Evolutionary conservation across 768 basidiomycete genomes (phyloP).

Genomic region (Crepidotus variabilis): DNA sequence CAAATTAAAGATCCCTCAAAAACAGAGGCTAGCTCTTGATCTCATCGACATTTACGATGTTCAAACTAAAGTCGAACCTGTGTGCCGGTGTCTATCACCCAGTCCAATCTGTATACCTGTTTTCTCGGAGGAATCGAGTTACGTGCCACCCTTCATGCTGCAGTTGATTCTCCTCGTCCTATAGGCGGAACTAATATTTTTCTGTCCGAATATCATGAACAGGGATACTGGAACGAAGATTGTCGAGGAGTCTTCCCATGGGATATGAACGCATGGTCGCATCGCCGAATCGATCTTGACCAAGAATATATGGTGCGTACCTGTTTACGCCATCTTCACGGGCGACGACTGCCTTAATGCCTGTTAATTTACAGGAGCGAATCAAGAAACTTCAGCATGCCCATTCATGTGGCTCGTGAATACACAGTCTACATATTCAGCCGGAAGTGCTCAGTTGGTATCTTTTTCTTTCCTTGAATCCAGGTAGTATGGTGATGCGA

Average conservation of each 20-base stretch:
- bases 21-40: constrained; percentile 8
- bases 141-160: constrained; percentile 15
- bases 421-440: too few relatives aligned
- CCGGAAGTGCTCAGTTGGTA: too few relatives aligned
- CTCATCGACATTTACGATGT: constrained; percentile 9
- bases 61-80: constrained; percentile 3
- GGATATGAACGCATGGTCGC: constrained; percentile 11
- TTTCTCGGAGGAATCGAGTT: constrained; percentile 16
- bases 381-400: too few relatives aligned
- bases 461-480: too few relatives aligned
- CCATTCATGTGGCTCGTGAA: too few relatives aligned
- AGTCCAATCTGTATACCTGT: constrained; percentile 8
- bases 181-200: constrained; percentile 9
- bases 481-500: too few relatives aligned
- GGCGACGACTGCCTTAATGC: too few relatives aligned
- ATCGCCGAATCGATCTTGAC: constrained; percentile 5
- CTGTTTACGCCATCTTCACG: too few relatives aligned
- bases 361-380: too few relatives aligned
- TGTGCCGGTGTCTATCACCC: constrained; percentile 11
- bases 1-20: constrained; percentile 3
- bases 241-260: constrained; percentile 11
- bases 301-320: not conserved
- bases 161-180: constrained; percentile 9
- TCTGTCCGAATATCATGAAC: constrained; percentile 1
- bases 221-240: constrained; percentile 11